phyloP scores from a whole-genome alignment of 2,329 filamentous ascomycete species.

The Diaporthe citrichinensis region DNA sequence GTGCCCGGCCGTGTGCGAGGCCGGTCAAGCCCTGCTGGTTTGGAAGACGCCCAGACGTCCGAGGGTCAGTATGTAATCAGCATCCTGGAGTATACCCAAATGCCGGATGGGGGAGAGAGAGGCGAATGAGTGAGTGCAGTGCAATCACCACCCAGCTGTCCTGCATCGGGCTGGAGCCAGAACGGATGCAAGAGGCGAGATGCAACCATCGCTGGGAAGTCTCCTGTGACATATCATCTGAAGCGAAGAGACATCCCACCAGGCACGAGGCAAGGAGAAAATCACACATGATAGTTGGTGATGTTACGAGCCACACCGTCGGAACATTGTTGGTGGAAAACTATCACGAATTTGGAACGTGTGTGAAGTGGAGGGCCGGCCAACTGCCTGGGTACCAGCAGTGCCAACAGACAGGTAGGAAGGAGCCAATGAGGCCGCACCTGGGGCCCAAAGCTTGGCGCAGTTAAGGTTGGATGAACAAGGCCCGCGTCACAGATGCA shows the following conservation, averaged over 20 bases:
- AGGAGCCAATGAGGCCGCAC: conserved; percentile 1
- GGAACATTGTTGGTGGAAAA: background rate
- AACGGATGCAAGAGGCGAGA: background rate
- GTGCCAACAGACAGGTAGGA: background rate
- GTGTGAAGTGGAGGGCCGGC: background rate
- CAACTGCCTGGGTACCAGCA: background rate
- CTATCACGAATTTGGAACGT: conserved; percentile 8
- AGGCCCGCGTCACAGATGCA: conserved; percentile 23
- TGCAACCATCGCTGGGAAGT: background rate
- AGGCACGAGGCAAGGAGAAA: background rate
- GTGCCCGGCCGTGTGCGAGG: conserved; percentile 6
- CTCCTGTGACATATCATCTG: too few species aligned
- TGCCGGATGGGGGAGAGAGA: background rate
- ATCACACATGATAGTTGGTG: background rate
- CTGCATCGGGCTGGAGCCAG: background rate
- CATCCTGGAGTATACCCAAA: background rate
- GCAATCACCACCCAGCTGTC: background rate
- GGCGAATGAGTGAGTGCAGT: too few species aligned
- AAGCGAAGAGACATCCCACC: background rate
- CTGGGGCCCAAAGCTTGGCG: conserved; percentile 16
- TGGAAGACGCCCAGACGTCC: conserved; percentile 22
- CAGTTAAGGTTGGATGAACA: conserved; percentile 33
- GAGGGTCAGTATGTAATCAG: conserved; percentile 5
- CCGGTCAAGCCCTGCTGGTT: conserved; percentile 16
- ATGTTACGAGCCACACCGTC: background rate